Conservation (phyloP, 768 basidiomycete genomes). For the Russula griseocarnosa region DNA sequence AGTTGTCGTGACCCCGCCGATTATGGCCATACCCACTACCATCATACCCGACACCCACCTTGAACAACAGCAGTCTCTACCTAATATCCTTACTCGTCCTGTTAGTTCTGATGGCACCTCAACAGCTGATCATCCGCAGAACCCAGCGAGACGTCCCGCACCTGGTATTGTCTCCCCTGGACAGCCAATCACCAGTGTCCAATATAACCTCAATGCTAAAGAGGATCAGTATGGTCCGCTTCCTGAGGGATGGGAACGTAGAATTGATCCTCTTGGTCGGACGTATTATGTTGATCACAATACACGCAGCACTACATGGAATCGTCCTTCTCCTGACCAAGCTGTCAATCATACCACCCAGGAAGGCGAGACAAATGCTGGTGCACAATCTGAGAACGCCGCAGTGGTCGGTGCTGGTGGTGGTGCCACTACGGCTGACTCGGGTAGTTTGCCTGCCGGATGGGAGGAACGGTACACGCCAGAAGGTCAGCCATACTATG, state of each 20-base stretch:
- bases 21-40: slow-evolving; percentile 33
- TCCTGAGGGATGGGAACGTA: slow-evolving; percentile 92
- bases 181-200: slow-evolving; percentile 39
- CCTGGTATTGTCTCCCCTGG: slow-evolving; percentile 35
- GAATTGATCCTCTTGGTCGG: slow-evolving; percentile 91
- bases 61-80: slow-evolving; percentile 31
- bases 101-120: slow-evolving; percentile 36
- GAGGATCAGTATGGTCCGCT: slow-evolving; percentile 92
- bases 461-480: slow-evolving; percentile 99
- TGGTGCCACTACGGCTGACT: slow-evolving; percentile 61
- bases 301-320: slow-evolving; percentile 96
- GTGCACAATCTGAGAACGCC: slow-evolving; percentile 42
- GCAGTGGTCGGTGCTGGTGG: slow-evolving; percentile 46
- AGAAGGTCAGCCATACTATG: slow-evolving; percentile 97
- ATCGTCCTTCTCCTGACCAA: slow-evolving; percentile 77
- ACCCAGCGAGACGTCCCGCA: slow-evolving; percentile 34
- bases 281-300: slow-evolving; percentile 99
- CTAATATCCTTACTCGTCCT: slow-evolving; percentile 35
- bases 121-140: slow-evolving; percentile 28
- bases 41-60: slow-evolving; percentile 32
- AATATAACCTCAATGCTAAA: slow-evolving; percentile 84
- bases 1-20: slow-evolving; percentile 30
- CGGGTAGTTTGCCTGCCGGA: slow-evolving; percentile 87
- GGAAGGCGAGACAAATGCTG: slow-evolving; percentile 74
- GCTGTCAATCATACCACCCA: slow-evolving; percentile 66